Conservation (phyloP, 371 early-diverging fungal genomes). For the Choanephora cucurbitarum region DNA sequence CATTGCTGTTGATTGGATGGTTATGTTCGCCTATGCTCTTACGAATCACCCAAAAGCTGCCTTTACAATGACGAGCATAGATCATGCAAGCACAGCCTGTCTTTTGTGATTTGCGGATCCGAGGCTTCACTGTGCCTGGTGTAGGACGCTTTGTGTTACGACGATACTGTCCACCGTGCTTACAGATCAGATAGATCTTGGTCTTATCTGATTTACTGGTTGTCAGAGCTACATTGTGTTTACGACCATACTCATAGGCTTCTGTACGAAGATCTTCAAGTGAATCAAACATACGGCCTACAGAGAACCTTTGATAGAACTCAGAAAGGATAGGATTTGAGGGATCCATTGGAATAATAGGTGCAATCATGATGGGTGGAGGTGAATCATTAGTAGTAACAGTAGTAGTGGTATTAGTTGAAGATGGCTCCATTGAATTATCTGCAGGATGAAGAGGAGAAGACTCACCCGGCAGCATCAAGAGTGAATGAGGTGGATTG, state of each 20-base stretch:
- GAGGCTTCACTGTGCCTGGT: constrained; percentile 2
- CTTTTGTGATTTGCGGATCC: constrained; percentile 23
- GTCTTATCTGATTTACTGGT: constrained; percentile 28
- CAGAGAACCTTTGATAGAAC: constrained; percentile 18
- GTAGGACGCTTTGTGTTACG: constrained; percentile 10
- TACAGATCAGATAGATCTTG: constrained; percentile 28
- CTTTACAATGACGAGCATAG: constrained; percentile 20
- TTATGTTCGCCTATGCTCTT: constrained; percentile 28
- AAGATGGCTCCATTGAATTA: too few species aligned
- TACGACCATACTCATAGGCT: constrained; percentile 22
- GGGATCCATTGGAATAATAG: constrained; percentile 1
- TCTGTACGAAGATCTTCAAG: constrained; percentile 18
- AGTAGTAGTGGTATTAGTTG: background rate
- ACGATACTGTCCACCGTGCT: constrained; percentile 28
- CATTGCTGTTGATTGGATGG: constrained; percentile 20
- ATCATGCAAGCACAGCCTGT: constrained; percentile 27
- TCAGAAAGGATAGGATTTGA: constrained; percentile 12
- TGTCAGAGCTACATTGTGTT: constrained; percentile 23
- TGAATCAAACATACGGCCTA: constrained; percentile 10
- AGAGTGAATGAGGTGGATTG: background rate
- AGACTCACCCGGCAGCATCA: background rate
- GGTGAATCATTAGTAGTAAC: background rate
- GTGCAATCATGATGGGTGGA: constrained; percentile 1
- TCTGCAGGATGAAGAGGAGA: too few species aligned
- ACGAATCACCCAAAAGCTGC: constrained; percentile 19